Evolutionary conservation across 2,329 filamentous ascomycete species (phyloP).

Genomic region (Microascus cirrosus): DNA sequence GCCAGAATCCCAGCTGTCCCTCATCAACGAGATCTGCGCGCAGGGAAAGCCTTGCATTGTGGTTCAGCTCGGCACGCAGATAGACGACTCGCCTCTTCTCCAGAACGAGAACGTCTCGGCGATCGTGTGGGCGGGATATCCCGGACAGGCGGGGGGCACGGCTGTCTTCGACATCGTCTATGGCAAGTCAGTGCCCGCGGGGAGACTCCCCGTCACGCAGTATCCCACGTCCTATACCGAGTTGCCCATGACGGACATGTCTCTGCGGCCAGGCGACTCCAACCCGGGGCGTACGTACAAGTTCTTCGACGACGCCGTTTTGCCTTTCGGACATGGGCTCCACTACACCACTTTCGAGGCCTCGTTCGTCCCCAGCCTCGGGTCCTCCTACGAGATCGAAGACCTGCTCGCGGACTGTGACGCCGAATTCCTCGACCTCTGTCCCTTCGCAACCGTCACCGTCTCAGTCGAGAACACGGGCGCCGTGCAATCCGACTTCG

Average conservation of each 20-base stretch:
- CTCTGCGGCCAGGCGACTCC: slow-evolving; percentile 30
- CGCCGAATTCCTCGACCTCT: slow-evolving; percentile 25
- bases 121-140: slow-evolving; percentile 47
- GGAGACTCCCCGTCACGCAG: slow-evolving; percentile 41
- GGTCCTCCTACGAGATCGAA: slow-evolving; percentile 16
- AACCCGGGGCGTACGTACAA: slow-evolving; percentile 46
- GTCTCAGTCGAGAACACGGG: slow-evolving; percentile 38
- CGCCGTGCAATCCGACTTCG: slow-evolving; percentile 35
- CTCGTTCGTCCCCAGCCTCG: slow-evolving; percentile 1
- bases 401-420: slow-evolving; percentile 21
- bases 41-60: slow-evolving; percentile 38
- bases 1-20: slow-evolving; percentile 36
- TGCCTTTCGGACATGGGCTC: slow-evolving; percentile 42
- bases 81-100: slow-evolving; percentile 39
- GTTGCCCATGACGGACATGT: slow-evolving; percentile 44
- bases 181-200: slow-evolving; percentile 37
- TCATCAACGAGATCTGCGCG: slow-evolving; percentile 27
- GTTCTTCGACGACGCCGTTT: slow-evolving; percentile 41
- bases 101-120: slow-evolving; percentile 34
- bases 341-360: slow-evolving; percentile 45
- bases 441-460: slow-evolving; percentile 18
- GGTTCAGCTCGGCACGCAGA: slow-evolving; percentile 37
- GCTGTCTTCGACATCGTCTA: slow-evolving; percentile 43
- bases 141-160: slow-evolving; percentile 46
- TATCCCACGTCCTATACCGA: slow-evolving; percentile 41